Evolutionary conservation across 208 protist genomes (phyloP).

Genomic region (Trypanosoma scelopori): DNA sequence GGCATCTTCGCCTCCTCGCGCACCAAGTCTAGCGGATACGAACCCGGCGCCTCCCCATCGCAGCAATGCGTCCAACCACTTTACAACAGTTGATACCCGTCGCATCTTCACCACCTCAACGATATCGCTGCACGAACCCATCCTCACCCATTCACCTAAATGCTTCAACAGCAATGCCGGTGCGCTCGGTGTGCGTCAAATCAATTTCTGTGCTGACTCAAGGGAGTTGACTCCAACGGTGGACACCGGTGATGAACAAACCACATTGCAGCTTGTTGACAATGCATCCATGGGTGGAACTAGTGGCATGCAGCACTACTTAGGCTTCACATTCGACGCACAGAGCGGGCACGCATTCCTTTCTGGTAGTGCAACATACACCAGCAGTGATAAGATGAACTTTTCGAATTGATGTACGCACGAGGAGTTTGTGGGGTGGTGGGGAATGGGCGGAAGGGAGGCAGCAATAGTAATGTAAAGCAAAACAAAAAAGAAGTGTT

Average conservation of each 20-base stretch:
- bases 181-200: too few species aligned
- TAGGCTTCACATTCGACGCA: conserved; percentile 28
- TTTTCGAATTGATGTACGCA: conserved; percentile 4
- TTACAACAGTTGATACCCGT: neutral
- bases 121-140: neutral
- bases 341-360: conserved; percentile 11
- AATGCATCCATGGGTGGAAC: neutral
- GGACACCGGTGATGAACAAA: neutral
- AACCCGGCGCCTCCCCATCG: neutral
- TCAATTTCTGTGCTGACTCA: too few species aligned
- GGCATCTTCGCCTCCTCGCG: neutral
- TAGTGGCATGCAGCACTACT: conserved; percentile 23
- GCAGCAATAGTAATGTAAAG: neutral
- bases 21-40: neutral
- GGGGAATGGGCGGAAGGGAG: neutral
- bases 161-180: too few species aligned
- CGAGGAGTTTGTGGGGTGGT: too few species aligned
- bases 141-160: neutral
- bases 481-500: too few species aligned
- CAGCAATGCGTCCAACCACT: neutral
- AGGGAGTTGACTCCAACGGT: too few species aligned
- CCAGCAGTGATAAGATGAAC: neutral
- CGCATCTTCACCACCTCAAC: neutral
- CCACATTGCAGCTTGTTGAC: neutral
- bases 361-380: neutral